Conservation (phyloP, 208 protist species). For the Acanthamoeba quina region DNA sequence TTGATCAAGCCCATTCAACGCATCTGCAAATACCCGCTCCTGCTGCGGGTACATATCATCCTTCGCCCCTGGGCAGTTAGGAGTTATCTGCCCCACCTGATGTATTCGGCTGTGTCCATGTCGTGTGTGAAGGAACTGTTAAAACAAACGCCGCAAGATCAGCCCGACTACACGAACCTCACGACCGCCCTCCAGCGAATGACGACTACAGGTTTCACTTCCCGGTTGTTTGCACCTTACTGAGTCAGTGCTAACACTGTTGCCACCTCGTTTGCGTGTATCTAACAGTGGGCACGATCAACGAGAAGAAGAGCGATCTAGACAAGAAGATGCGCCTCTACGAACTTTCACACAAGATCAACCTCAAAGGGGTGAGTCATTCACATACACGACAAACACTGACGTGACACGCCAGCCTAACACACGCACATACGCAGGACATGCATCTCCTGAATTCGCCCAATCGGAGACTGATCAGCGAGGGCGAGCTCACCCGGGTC, state of each 20-base stretch:
- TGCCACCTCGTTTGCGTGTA: not conserved
- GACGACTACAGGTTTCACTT: not conserved
- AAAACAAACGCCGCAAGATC: conserved; percentile 66
- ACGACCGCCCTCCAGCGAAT: conserved; percentile 27
- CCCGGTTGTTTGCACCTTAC: not conserved
- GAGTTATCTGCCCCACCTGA: not conserved
- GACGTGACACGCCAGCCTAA: not conserved
- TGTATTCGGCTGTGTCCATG: not conserved
- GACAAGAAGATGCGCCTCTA: conserved; percentile 58
- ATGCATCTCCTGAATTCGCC: conserved; percentile 14
- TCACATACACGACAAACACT: not conserved
- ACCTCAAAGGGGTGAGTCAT: conserved; percentile 21
- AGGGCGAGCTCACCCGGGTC: conserved; percentile 20
- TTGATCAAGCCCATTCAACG: conserved; percentile 68
- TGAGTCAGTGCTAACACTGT: not conserved
- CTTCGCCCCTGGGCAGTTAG: not conserved
- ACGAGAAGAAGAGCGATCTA: conserved; percentile 51
- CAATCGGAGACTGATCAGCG: conserved; percentile 10
- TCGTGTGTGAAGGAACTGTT: conserved; percentile 13
- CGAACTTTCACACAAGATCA: conserved; percentile 45
- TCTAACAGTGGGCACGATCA: conserved; percentile 19
- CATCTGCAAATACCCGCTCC: conserved; percentile 73
- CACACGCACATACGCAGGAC: not conserved
- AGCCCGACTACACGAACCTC: conserved; percentile 51
- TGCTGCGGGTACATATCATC: not conserved